These are phyloP conservation scores for Didymellaceae sp. DNA, from an alignment of 2,329 filamentous ascomycete species.

Conservation along the genomic window DNA sequence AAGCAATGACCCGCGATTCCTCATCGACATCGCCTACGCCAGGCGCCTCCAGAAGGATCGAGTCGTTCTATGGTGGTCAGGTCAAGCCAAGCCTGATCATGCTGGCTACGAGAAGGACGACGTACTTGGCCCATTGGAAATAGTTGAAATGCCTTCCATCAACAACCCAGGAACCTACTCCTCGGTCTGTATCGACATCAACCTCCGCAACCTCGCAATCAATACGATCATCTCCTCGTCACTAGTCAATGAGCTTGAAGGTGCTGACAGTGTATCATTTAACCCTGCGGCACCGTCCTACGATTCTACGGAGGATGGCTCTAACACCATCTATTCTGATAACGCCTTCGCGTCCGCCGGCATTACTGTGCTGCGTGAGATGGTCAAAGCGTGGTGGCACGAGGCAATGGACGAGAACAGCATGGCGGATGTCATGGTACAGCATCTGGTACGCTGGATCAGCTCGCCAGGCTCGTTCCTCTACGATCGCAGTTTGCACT, in stretches of 20 bases:
- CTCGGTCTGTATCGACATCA: conserved; percentile 94
- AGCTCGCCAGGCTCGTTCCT: conserved; percentile 84
- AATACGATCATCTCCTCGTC: conserved; percentile 98
- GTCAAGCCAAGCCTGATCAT: conserved; percentile 85
- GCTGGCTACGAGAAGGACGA: conserved; percentile 96
- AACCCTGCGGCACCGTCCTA: conserved; percentile 74
- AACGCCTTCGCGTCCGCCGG: conserved; percentile 93
- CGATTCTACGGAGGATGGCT: conserved; percentile 65
- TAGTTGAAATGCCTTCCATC: conserved; percentile 87
- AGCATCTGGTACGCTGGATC: conserved; percentile 97
- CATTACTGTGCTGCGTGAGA: conserved; percentile 88
- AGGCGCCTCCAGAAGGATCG: conserved; percentile 87
- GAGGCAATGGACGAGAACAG: conserved; percentile 76
- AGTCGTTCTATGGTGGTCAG: conserved; percentile 97
- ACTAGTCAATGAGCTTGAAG: conserved; percentile 94
- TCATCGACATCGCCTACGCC: conserved; percentile 96
- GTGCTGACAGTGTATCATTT: conserved; percentile 83
- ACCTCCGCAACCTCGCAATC: conserved; percentile 92
- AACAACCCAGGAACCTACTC: conserved; percentile 95
- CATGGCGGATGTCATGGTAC: conserved; percentile 98
- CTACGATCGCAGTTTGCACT: conserved; percentile 91
- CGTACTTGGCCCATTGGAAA: conserved; percentile 80
- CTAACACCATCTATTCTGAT: conserved; percentile 78
- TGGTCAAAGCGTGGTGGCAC: conserved; percentile 99
- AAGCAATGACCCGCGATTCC: conserved; percentile 87